Conservation (phyloP, 176 grass and related monocot genomes). For the Pontederia crassipes region DNA sequence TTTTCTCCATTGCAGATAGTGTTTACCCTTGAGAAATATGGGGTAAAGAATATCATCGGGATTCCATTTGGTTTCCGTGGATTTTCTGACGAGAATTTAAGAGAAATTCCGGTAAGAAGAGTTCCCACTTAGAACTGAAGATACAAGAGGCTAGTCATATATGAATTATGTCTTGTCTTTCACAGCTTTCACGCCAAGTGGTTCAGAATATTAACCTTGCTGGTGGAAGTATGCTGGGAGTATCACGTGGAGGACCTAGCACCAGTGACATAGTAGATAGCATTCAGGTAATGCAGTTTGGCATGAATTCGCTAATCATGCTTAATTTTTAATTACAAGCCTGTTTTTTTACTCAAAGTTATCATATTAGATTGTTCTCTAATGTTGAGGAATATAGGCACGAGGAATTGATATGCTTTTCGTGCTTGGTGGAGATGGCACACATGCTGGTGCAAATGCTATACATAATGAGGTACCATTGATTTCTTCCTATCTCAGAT, state of each 20-base stretch:
- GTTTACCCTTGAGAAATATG: constrained; percentile 92
- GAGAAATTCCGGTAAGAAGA: constrained; percentile 62
- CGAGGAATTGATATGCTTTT: constrained; percentile 94
- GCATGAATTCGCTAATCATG: background rate
- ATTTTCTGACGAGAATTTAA: constrained; percentile 70
- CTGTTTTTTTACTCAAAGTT: background rate
- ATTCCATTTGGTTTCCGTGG: constrained; percentile 87
- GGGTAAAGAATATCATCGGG: constrained; percentile 90
- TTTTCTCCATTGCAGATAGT: constrained; percentile 71
- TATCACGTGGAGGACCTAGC: constrained; percentile 64
- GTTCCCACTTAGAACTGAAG: constrained; percentile 1
- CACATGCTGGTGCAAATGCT: constrained; percentile 89
- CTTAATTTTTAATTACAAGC: background rate
- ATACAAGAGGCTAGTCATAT: background rate
- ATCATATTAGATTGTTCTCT: constrained; percentile 19
- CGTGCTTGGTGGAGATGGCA: constrained; percentile 92
- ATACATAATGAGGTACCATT: constrained; percentile 79
- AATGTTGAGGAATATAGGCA: constrained; percentile 39
- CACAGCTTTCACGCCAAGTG: constrained; percentile 66
- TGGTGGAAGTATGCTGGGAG: constrained; percentile 91
- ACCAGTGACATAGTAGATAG: constrained; percentile 82
- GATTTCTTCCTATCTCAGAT: constrained; percentile 17
- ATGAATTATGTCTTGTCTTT: background rate
- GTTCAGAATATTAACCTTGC: constrained; percentile 98
- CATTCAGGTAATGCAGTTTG: constrained; percentile 51